These are phyloP conservation scores for Boletus vinaceobasis DNA, from an alignment of 768 basidiomycete species.

Conservation along the genomic window DNA sequence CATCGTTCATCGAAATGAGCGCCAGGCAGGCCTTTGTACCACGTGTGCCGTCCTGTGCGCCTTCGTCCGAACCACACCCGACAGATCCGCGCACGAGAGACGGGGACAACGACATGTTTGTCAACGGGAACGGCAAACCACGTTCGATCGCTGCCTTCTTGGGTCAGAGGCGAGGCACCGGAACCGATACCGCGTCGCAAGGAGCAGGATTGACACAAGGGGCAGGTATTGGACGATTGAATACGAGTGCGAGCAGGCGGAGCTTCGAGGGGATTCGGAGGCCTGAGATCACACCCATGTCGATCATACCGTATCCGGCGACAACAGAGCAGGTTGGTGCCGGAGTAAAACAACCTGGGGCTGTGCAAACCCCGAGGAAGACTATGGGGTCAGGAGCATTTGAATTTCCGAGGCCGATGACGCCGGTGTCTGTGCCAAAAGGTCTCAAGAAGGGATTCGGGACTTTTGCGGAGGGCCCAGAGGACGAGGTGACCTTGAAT, in stretches of 20 bases:
- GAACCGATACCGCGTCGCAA: background rate
- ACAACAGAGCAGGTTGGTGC: background rate
- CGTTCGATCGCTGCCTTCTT: conserved; percentile 23
- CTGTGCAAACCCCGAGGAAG: conserved; percentile 22
- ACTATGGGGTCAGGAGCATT: conserved; percentile 1
- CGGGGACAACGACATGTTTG: conserved; percentile 1
- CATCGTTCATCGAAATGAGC: conserved; percentile 16
- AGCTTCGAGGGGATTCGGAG: conserved; percentile 25
- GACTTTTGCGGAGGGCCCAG: background rate
- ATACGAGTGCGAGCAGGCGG: conserved; percentile 5
- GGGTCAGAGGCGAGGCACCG: conserved; percentile 15
- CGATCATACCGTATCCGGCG: conserved; percentile 22
- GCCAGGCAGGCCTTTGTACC: conserved; percentile 27
- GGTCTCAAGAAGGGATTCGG: conserved; percentile 9
- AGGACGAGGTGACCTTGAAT: background rate
- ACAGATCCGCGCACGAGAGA: conserved; percentile 5
- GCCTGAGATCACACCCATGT: conserved; percentile 21
- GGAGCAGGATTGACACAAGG: conserved; percentile 1
- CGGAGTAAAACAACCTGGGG: background rate
- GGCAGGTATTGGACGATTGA: conserved; percentile 3
- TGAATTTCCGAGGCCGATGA: conserved; percentile 18
- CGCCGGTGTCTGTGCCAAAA: conserved; percentile 17
- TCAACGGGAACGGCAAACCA: conserved; percentile 10
- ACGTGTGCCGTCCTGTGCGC: conserved; percentile 12
- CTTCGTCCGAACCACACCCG: conserved; percentile 2